These are phyloP conservation scores for Arxiozyma heterogenica DNA, from an alignment of 1,139 yeast genomes.

Conservation along the genomic window DNA sequence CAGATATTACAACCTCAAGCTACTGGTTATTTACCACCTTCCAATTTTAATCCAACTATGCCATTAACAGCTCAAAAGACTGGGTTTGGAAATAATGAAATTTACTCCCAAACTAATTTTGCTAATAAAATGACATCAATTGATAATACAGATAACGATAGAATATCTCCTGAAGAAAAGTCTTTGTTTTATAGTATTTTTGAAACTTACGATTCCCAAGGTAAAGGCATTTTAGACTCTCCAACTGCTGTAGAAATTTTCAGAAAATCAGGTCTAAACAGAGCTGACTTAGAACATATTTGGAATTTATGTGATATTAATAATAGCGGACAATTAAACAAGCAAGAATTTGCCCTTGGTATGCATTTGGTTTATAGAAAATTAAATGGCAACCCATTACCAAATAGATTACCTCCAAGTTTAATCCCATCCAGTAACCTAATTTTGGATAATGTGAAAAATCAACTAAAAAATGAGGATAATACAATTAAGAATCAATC, in stretches of 20 bases:
- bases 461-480: conserved; percentile 42
- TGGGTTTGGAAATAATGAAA: conserved; percentile 35
- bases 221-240: conserved; percentile 67
- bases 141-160: conserved; percentile 10
- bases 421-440: conserved; percentile 74
- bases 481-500: conserved; percentile 12
- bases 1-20: conserved; percentile 26
- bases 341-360: conserved; percentile 73
- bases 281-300: conserved; percentile 77
- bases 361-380: conserved; percentile 75
- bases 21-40: conserved; percentile 34
- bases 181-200: conserved; percentile 79
- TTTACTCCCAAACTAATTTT: conserved; percentile 25
- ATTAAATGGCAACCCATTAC: conserved; percentile 65
- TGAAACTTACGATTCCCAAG: conserved; percentile 70
- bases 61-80: conserved; percentile 46
- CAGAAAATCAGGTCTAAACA: conserved; percentile 78
- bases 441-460: conserved; percentile 46
- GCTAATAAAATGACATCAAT: conserved; percentile 3
- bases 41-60: conserved; percentile 27
- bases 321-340: conserved; percentile 63
- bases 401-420: conserved; percentile 62
- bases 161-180: conserved; percentile 75
- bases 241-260: conserved; percentile 77
- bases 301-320: conserved; percentile 77